Base-by-base conservation (phyloP, 345 rosid genomes). In the Linum tenue region DNA sequence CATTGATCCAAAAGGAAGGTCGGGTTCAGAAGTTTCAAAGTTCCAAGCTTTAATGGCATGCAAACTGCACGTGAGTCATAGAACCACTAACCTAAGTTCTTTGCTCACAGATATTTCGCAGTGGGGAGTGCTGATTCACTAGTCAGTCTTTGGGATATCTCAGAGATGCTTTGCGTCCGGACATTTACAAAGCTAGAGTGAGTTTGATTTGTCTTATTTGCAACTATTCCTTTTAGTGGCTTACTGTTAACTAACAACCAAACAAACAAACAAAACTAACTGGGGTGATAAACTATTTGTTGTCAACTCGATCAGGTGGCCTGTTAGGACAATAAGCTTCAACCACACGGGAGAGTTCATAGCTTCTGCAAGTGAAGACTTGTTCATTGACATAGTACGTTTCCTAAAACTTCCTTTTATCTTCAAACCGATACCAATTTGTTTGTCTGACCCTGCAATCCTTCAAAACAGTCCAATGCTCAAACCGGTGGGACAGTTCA, bases 61-160 rank as follows among this genome's bases (percentile, higher is more conserved):
- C 1, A 1, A 22, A 22, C 31, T 22, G 31, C 31, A 22, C 42
- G 9, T 16, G 14, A 8, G 22, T 48, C 56, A 17, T 56, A 35
- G 37, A 57, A 63, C 60, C 59, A 38, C 58, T 59, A 9, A 42
- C 12, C 17, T 15, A 55, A 55, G 39, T 62, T 44, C 57, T 56
- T 53, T 7, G 53, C 55, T 59, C 14, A 56, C 85, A 90, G 97
- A 72, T 88, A 90, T 76, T 94, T 94, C 82, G 97, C 97, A 61
- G 95, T 94, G 37, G 99, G 99, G 71, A 94, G 99, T 84, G 97
- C 99, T 8, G 99, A 90, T 83, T 90, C 99, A 60, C 80, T 94
- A 56, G 99, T 94, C 74, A 90, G 97, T 83, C 97, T 94, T 63
- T 94, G 99, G 96, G 91, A 88, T 80, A 88, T 94, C 70, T 82